These are phyloP conservation scores for Chlorella sp. DNA, from an alignment of 139 green algal species.

Conservation along the genomic window DNA sequence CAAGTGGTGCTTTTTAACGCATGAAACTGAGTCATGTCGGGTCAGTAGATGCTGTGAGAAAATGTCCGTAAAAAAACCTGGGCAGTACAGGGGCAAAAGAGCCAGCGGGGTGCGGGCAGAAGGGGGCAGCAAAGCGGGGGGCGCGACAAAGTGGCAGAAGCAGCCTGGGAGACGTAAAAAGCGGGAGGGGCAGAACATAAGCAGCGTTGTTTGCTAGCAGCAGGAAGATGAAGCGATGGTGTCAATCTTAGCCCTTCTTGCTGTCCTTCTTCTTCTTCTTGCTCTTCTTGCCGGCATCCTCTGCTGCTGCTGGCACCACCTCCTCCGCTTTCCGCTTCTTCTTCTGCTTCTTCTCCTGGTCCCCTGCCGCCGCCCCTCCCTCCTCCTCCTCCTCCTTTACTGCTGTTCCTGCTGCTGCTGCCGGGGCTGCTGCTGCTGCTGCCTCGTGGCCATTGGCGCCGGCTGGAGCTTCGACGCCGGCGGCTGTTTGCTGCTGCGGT, in stretches of 20 bases:
- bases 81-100: too few relatives aligned
- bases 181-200: neutral
- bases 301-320: neutral
- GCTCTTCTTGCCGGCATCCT: neutral
- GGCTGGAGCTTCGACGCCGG: neutral
- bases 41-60: too few relatives aligned
- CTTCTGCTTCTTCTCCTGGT: constrained; percentile 18
- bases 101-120: neutral
- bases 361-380: neutral
- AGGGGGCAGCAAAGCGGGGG: neutral
- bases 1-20: too few relatives aligned
- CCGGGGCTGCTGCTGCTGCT: neutral
- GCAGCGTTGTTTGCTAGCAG: neutral
- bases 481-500: neutral
- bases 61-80: too few relatives aligned
- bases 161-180: neutral
- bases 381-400: neutral
- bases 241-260: neutral
- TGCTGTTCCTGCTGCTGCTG: constrained; percentile 1
- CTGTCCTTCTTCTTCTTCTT: constrained; percentile 37
- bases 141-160: neutral
- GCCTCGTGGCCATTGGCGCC: neutral
- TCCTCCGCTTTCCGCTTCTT: constrained; percentile 2
- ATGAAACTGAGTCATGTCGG: neutral
- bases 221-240: neutral